Conservation (phyloP, 306 rosid genomes). For the Quercus gilva region DNA sequence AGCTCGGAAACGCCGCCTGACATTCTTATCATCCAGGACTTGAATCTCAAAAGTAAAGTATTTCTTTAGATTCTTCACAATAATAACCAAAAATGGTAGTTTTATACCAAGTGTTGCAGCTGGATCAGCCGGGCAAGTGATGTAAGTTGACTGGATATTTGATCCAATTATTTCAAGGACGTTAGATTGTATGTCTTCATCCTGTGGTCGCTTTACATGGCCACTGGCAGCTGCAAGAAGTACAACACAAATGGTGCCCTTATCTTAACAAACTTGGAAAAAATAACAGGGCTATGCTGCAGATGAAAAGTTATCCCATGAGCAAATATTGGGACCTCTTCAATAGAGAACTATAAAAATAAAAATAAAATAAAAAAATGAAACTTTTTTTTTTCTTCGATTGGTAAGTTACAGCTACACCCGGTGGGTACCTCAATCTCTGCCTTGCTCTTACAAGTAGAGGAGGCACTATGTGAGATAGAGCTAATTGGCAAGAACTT, state of each 20-base stretch:
- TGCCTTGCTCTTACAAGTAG: too few relatives aligned
- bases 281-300: background rate
- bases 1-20: constrained; percentile 87
- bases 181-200: constrained; percentile 93
- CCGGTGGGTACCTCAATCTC: too few relatives aligned
- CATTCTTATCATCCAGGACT: constrained; percentile 91
- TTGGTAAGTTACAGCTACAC: too few relatives aligned
- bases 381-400: too few relatives aligned
- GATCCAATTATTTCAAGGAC: constrained; percentile 92
- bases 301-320: background rate
- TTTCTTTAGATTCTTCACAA: constrained; percentile 91
- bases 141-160: constrained; percentile 85
- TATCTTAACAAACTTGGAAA: background rate
- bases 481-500: too few relatives aligned
- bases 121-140: constrained; percentile 97
- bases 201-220: constrained; percentile 90
- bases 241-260: constrained; percentile 13
- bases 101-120: constrained; percentile 92
- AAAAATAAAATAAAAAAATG: too few relatives aligned
- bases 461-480: too few relatives aligned
- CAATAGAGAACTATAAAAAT: background rate
- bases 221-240: constrained; percentile 68
- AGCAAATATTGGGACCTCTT: background rate
- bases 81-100: constrained; percentile 84
- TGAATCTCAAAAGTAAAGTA: constrained; percentile 96